Base-by-base conservation (phyloP, 2,329 filamentous ascomycete species). In the Botrytis aclada region DNA sequence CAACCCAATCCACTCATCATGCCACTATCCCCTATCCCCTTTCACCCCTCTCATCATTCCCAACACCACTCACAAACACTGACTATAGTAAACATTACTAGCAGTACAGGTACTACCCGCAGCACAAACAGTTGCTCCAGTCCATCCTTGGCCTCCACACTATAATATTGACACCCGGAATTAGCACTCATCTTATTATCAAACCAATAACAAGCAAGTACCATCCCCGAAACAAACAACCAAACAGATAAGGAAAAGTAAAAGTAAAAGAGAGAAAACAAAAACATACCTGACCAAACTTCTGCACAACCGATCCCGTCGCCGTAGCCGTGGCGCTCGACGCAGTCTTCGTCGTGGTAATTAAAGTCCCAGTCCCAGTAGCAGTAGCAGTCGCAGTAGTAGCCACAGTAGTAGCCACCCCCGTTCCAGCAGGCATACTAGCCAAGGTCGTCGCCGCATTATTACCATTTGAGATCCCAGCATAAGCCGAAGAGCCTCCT, bases 101-200 rank as follows among this genome's bases (percentile, higher is more conserved):
- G 60, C 43, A 18, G 73, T 77, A 70, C 78, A 78, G 18, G 64
- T 73, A 41, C 34, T 77, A 25, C 72, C 71, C 32, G 37, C 61
- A 12, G n/a, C 75, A 58, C 77, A 79, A 16, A 20, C 41, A 3
- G 74, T 77, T 16, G 47, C 34, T 14, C 78, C 78, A 16, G 74
- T 72, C 64, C 74, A 78, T 1, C 72, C 70, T 41, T 70, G 58
- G 32, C 78, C 78, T 56, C 78, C 78, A 70, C 78, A 79, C 69
- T 69, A 43, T 22, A 29, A 14, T 3, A 20, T 34, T 0, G 9
- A 20, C 7, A 41, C 20, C 2, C n/a, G 16, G 9, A 56, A n/a
- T 63, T 32, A 63, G 41, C 25, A 45, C 6, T 14, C n/a, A 22
- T 25, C 25, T 18, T 18, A 7, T 18, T 14, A 29, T 10, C 6